Conservation (phyloP, 2,329 filamentous ascomycete species). For the Colletotrichum sp. region DNA sequence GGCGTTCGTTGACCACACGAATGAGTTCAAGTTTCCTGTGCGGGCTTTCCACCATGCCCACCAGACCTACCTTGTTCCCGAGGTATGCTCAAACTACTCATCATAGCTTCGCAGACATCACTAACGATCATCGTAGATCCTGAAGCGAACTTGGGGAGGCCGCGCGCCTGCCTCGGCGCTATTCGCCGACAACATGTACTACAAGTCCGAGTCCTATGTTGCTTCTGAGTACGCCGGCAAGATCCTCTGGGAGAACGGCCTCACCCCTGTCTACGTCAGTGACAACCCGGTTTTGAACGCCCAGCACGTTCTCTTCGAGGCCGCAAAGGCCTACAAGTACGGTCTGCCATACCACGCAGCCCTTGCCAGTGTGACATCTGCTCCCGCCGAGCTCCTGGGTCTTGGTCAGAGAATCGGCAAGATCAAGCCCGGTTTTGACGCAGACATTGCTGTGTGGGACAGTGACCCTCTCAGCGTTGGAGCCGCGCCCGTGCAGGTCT, state of each 20-base stretch:
- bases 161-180: constrained; percentile 63
- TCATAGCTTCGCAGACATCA: neutral
- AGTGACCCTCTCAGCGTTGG: constrained; percentile 66
- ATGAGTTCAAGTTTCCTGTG: constrained; percentile 73
- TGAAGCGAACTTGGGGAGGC: constrained; percentile 61
- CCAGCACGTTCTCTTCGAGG: constrained; percentile 72
- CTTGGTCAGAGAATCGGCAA: constrained; percentile 64
- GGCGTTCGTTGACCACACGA: constrained; percentile 72
- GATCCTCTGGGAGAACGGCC: constrained; percentile 66
- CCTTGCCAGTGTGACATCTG: constrained; percentile 61
- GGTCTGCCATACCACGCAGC: constrained; percentile 67
- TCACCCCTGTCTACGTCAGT: constrained; percentile 72
- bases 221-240: constrained; percentile 72
- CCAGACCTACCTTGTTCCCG: constrained; percentile 69
- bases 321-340: constrained; percentile 64
- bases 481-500: constrained; percentile 64
- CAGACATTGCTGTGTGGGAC: constrained; percentile 68
- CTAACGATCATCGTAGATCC: constrained; percentile 40
- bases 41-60: constrained; percentile 75
- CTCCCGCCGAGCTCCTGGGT: constrained; percentile 63
- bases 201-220: constrained; percentile 71
- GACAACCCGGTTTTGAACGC: constrained; percentile 75
- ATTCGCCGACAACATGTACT: constrained; percentile 76
- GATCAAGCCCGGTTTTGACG: constrained; percentile 65
- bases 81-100: constrained; percentile 42